These are phyloP conservation scores for Monsonia emarginata DNA, from an alignment of 441 rosid species.

Conservation along the genomic window DNA sequence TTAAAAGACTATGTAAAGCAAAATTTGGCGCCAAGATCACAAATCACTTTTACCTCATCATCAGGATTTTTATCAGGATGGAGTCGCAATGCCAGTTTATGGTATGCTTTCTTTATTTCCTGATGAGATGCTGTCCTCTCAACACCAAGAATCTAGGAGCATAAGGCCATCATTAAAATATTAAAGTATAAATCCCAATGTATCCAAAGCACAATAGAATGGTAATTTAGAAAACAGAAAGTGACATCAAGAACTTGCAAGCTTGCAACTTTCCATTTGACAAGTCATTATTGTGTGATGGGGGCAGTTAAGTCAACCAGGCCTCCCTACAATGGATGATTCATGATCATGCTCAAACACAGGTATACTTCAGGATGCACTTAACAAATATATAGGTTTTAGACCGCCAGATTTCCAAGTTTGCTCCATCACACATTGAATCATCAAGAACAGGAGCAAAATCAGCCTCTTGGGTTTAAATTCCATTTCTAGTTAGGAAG, in stretches of 20 bases:
- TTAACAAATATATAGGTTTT: no score
- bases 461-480: not conserved
- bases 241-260: not conserved
- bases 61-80: slow-evolving; percentile 92
- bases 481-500: not conserved
- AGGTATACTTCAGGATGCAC: no score
- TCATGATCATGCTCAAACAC: no score
- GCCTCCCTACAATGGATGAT: no score
- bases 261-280: not conserved
- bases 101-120: slow-evolving; percentile 78
- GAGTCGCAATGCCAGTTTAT: slow-evolving; percentile 72
- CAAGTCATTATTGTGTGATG: no score
- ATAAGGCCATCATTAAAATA: not conserved
- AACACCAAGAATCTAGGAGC: slow-evolving; percentile 65
- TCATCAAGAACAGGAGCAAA: no score
- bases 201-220: not conserved
- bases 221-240: not conserved
- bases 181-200: not conserved
- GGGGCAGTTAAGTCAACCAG: no score
- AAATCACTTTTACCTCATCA: slow-evolving; percentile 47
- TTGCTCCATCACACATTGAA: no score
- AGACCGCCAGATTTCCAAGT: no score
- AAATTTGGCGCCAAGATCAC: not conserved
- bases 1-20: not conserved
- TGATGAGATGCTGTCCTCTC: slow-evolving; percentile 60